phyloP scores from a whole-genome alignment of 371 early-diverging fungal species.

The Smittium culicis region DNA sequence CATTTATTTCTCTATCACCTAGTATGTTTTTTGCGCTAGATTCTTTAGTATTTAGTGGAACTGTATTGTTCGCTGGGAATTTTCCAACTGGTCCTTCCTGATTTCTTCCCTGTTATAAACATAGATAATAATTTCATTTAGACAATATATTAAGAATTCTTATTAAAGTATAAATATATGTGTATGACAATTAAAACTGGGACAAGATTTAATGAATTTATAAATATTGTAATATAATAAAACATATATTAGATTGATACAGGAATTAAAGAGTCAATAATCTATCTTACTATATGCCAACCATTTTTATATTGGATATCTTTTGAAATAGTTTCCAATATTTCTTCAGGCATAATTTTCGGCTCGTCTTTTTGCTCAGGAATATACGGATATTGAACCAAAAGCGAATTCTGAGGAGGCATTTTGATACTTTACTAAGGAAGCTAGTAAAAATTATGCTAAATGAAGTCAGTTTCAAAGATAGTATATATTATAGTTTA shows the following conservation, averaged over 20 bases:
- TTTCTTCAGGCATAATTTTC: not conserved
- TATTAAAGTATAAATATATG: too few relatives aligned
- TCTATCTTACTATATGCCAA: not conserved
- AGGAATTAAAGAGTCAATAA: too few relatives aligned
- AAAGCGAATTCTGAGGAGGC: not conserved
- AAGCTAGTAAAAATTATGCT: too few relatives aligned
- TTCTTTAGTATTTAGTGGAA: not conserved
- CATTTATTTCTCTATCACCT: not conserved
- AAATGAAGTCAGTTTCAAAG: too few relatives aligned
- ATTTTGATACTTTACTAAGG: too few relatives aligned
- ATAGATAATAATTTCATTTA: too few relatives aligned
- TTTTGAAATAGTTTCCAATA: not conserved
- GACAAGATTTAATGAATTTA: too few relatives aligned
- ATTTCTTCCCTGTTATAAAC: not conserved
- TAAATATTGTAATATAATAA: too few relatives aligned
- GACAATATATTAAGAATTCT: too few relatives aligned
- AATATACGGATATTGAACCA: not conserved
- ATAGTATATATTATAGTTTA: too few relatives aligned
- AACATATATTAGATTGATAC: too few relatives aligned
- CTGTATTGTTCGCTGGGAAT: not conserved
- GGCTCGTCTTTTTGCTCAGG: not conserved
- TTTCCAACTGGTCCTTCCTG: not conserved
- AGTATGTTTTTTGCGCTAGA: not conserved
- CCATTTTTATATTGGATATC: not conserved
- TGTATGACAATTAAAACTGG: too few relatives aligned